Conservation (phyloP, 306 rosid species). For the Vigna reflexopilosa region DNA sequence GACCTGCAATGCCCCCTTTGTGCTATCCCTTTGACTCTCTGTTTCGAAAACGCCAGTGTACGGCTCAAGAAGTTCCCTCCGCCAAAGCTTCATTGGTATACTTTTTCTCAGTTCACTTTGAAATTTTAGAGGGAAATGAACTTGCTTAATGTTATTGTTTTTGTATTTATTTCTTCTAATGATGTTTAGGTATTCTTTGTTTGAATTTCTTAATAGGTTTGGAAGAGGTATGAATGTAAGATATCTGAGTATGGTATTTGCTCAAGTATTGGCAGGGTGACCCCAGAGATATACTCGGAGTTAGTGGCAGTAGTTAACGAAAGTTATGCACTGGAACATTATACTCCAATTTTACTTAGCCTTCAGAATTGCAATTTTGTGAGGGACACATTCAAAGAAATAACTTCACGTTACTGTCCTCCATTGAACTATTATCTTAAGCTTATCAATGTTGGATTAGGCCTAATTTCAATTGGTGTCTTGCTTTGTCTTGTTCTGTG, state of each 20-base stretch:
- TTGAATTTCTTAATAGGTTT: conserved; percentile 62
- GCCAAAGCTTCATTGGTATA: conserved; percentile 77
- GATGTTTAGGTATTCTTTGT: background rate
- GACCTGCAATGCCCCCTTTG: conserved; percentile 82
- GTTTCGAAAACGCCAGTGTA: conserved; percentile 61
- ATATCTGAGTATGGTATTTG: conserved; percentile 61
- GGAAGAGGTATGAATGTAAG: conserved; percentile 74
- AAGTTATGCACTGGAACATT: conserved; percentile 87
- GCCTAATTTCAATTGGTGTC: conserved; percentile 77
- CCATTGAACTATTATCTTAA: conserved; percentile 71
- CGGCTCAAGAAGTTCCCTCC: conserved; percentile 75
- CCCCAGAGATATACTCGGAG: conserved; percentile 69
- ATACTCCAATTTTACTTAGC: conserved; percentile 75
- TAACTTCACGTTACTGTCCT: conserved; percentile 72
- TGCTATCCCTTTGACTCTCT: conserved; percentile 81
- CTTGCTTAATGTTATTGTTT: background rate
- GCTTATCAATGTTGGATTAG: conserved; percentile 76
- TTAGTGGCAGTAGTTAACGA: conserved; percentile 73
- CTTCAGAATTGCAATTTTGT: conserved; percentile 91
- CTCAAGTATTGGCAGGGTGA: conserved; percentile 71
- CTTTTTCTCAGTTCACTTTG: conserved; percentile 17
- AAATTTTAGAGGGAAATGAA: background rate
- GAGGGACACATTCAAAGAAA: conserved; percentile 74
- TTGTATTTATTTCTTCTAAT: background rate
- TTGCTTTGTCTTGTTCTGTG: conserved; percentile 88